These are phyloP conservation scores for Puccinia brachypodii DNA, from an alignment of 1,284 basidiomycete genomes.

Conservation along the genomic window DNA sequence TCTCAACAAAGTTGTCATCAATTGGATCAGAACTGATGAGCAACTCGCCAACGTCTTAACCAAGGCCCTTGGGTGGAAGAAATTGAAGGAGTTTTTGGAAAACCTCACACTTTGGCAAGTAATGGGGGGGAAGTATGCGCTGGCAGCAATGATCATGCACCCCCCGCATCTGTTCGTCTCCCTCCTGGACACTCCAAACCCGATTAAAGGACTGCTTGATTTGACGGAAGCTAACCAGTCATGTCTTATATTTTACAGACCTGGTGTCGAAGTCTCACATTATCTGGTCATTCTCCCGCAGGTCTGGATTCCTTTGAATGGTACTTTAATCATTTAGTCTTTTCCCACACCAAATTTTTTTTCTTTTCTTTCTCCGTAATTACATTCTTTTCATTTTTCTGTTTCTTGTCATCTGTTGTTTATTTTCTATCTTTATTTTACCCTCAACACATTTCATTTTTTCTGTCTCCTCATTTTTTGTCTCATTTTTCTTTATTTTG, in stretches of 20 bases:
- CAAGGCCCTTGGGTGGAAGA: background rate
- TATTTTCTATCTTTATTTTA: no score
- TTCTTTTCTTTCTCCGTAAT: no score
- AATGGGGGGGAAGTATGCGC: conserved; percentile 12
- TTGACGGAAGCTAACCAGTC: background rate
- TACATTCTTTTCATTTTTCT: no score
- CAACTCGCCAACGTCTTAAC: background rate
- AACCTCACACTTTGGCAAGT: background rate
- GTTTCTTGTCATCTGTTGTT: no score
- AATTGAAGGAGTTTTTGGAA: background rate
- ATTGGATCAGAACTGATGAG: background rate
- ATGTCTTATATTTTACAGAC: background rate
- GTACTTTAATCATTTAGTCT: no score
- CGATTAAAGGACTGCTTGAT: background rate
- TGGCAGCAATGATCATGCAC: background rate
- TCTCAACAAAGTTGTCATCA: background rate
- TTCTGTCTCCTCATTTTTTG: no score
- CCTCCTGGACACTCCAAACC: background rate
- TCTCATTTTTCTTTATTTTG: no score
- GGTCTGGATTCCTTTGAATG: no score
- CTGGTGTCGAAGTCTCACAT: no score
- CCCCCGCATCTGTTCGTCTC: conserved; percentile 8
- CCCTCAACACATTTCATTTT: no score
- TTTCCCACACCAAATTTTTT: no score
- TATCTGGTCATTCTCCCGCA: no score